Evolutionary conservation across 2,329 filamentous ascomycete species (phyloP).

Genomic region (Trichoderma asperellum): DNA sequence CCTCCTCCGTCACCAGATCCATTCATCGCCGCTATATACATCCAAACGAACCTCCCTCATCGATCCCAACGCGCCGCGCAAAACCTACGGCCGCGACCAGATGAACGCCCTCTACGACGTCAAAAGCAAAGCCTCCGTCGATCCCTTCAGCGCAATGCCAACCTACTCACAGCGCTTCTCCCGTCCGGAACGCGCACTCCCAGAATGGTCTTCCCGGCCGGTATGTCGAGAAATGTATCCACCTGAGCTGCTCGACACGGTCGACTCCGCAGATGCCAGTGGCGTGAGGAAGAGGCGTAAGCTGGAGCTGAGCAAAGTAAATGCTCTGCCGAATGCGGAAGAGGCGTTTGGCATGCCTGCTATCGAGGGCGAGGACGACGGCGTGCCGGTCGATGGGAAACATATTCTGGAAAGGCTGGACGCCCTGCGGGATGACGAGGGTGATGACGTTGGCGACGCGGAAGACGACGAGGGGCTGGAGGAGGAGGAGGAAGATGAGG

Average conservation of each 20-base stretch:
- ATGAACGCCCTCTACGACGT: constrained; percentile 60
- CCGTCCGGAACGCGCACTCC: constrained; percentile 55
- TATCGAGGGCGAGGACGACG: constrained; percentile 38
- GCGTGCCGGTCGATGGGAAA: constrained; percentile 39
- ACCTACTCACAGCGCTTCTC: constrained; percentile 61
- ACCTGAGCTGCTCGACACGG: constrained; percentile 57
- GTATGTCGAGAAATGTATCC: constrained; percentile 60
- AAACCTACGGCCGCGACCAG: constrained; percentile 61
- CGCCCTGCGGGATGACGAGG: constrained; percentile 55
- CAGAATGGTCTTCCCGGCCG: constrained; percentile 56
- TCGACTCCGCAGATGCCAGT: constrained; percentile 47
- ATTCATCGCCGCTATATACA: constrained; percentile 60
- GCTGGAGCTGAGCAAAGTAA: constrained; percentile 53
- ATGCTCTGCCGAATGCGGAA: constrained; percentile 54
- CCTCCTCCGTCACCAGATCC: constrained; percentile 60
- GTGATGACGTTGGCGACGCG: constrained; percentile 52
- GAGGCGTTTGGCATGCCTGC: constrained; percentile 52
- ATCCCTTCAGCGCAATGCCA: constrained; percentile 63
- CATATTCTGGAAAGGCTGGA: constrained; percentile 52
- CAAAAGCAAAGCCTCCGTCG: constrained; percentile 58
- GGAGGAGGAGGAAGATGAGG: constrained; percentile 54
- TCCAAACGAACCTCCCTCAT: constrained; percentile 51
- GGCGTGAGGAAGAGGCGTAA: constrained; percentile 49
- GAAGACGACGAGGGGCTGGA: constrained; percentile 55
- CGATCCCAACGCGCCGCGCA: constrained; percentile 47